Conservation (phyloP, 73 alveolate species). For the Tetrahymena elliotti region DNA sequence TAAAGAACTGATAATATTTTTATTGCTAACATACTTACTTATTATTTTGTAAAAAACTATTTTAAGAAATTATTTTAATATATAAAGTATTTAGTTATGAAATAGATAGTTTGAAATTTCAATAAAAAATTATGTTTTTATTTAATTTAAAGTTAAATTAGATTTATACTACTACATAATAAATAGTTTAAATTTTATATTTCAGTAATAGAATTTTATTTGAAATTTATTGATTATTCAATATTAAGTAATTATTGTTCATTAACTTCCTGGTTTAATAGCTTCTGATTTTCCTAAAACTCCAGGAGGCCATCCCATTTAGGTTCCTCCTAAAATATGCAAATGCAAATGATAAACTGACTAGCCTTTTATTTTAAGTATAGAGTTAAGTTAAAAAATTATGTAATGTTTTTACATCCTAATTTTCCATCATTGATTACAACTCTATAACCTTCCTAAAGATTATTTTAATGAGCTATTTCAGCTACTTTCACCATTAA, state of each 20-base stretch:
- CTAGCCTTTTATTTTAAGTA: slow-evolving; percentile 7
- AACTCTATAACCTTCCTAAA: slow-evolving; percentile 86
- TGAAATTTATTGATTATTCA: neutral
- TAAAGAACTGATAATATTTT: too few relatives aligned
- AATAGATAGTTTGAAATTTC: too few relatives aligned
- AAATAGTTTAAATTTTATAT: too few relatives aligned
- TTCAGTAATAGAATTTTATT: neutral
- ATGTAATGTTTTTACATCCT: slow-evolving; percentile 46
- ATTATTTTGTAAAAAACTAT: too few relatives aligned
- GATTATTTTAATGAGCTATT: slow-evolving; percentile 67
- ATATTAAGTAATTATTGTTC: neutral
- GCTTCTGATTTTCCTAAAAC: neutral
- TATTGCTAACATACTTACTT: too few relatives aligned
- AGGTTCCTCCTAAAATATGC: slow-evolving; percentile 81
- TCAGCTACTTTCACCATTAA: slow-evolving; percentile 62
- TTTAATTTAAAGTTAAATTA: too few relatives aligned
- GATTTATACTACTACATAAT: too few relatives aligned
- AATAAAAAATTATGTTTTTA: too few relatives aligned
- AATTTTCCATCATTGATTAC: slow-evolving; percentile 82
- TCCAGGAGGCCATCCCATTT: slow-evolving; percentile 1
- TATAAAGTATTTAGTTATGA: too few relatives aligned
- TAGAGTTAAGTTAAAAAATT: neutral
- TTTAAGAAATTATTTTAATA: too few relatives aligned
- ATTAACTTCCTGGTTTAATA: neutral
- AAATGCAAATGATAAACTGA: slow-evolving; percentile 78